Percentiles rank a stretch among this genome's conserved stretches.
These are phyloP conservation scores for Penstemon eatonii DNA, from an alignment of 257 asterid genomes.

Conservation along the genomic window DNA sequence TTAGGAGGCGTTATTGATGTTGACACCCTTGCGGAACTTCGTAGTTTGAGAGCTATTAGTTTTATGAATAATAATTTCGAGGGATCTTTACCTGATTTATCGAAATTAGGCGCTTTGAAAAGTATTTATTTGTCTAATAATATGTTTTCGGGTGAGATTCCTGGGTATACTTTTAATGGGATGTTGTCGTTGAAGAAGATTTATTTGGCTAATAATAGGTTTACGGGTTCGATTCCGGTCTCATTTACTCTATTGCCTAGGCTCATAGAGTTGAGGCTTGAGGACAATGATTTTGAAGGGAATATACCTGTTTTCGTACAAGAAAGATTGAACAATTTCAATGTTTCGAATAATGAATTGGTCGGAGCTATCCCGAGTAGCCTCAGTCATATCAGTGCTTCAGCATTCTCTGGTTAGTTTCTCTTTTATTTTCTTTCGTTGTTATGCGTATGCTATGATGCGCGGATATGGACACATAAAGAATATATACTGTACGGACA, in stretches of 20 bases:
- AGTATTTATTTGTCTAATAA: constrained; percentile 55
- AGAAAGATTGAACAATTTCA: constrained; percentile 34
- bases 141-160: constrained; percentile 54
- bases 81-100: constrained; percentile 56
- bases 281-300: constrained; percentile 60
- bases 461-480: too few relatives aligned
- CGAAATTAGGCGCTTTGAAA: constrained; percentile 39
- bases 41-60: constrained; percentile 54
- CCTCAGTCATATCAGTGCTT: constrained; percentile 36
- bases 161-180: constrained; percentile 41
- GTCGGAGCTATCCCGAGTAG: constrained; percentile 60
- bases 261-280: constrained; percentile 58
- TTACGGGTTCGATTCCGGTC: constrained; percentile 58
- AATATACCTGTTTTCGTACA: constrained; percentile 48
- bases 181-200: constrained; percentile 67
- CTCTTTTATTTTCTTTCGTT: not conserved
- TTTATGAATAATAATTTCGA: constrained; percentile 56
- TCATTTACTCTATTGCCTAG: constrained; percentile 46
- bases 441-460: not conserved
- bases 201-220: constrained; percentile 53
- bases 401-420: constrained; percentile 52
- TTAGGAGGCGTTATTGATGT: constrained; percentile 59
- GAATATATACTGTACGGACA: too few relatives aligned
- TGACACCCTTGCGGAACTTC: constrained; percentile 48
- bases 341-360: constrained; percentile 54